Percentiles rank a stretch among this genome's conserved stretches.
These are phyloP conservation scores for Tilletiopsis washingtonensis DNA, from an alignment of 1,284 basidiomycete genomes.

Conservation along the genomic window DNA sequence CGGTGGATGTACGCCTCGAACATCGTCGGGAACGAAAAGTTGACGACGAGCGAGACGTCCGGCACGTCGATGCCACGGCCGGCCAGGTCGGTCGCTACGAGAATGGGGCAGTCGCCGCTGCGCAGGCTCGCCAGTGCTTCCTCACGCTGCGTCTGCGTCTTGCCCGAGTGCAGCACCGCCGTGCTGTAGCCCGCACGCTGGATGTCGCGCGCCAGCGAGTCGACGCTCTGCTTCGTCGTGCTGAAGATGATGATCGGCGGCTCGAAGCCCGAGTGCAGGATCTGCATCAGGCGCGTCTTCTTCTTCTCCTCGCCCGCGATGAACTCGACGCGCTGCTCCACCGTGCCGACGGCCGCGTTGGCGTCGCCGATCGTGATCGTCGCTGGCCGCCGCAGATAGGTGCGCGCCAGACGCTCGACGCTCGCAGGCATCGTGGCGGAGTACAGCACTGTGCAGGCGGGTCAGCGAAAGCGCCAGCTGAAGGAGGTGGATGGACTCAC, in stretches of 20 bases:
- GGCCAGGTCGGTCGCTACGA: constrained; percentile 95
- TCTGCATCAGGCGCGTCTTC: constrained; percentile 79
- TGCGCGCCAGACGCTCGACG: constrained; percentile 85
- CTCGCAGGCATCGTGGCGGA: constrained; percentile 96
- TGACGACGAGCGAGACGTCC: constrained; percentile 89
- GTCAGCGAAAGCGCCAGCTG: constrained; percentile 29
- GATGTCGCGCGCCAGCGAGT: constrained; percentile 87
- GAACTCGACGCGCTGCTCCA: constrained; percentile 94
- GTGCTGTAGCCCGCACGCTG: constrained; percentile 77
- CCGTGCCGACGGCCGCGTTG: constrained; percentile 92
- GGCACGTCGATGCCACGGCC: constrained; percentile 98
- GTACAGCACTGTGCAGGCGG: constrained; percentile 66
- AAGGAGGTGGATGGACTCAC: constrained; percentile 1
- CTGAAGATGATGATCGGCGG: constrained; percentile 98
- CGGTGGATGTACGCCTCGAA: constrained; percentile 97
- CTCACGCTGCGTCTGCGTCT: constrained; percentile 94
- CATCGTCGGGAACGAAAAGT: constrained; percentile 90
- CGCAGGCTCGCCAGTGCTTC: constrained; percentile 78
- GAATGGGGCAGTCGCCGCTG: constrained; percentile 66
- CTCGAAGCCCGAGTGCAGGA: constrained; percentile 73
- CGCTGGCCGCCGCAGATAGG: constrained; percentile 85
- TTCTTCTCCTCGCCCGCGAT: constrained; percentile 86
- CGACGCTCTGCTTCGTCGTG: constrained; percentile 98
- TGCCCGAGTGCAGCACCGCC: constrained; percentile 87
- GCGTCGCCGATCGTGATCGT: constrained; percentile 96